phyloP scores from a whole-genome alignment of 2,329 filamentous ascomycete species.

The Phialemonium atrogriseum region DNA sequence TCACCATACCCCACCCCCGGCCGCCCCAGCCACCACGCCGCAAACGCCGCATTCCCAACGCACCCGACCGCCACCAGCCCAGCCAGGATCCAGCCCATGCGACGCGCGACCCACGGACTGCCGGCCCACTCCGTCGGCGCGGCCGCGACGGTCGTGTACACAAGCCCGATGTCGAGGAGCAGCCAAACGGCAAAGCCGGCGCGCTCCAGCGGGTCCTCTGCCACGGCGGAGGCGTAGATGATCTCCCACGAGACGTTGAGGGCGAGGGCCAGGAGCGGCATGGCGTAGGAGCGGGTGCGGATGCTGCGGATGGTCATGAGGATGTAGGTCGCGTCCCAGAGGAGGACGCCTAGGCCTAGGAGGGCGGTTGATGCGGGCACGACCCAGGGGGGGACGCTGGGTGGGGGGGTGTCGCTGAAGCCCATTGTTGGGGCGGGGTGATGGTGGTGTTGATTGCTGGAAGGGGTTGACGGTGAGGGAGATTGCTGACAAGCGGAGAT shows the following conservation, averaged over 20 bases:
- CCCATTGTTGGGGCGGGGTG: slow-evolving; percentile 22
- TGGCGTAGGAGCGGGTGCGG: slow-evolving; percentile 37
- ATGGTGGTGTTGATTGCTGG: too few species aligned
- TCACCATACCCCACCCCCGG: slow-evolving; percentile 31
- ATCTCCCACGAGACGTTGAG: slow-evolving; percentile 45
- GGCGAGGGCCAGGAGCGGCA: slow-evolving; percentile 38
- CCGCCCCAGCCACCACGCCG: slow-evolving; percentile 36
- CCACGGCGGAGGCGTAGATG: slow-evolving; percentile 37
- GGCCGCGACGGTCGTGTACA: slow-evolving; percentile 36
- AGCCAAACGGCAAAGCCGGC: slow-evolving; percentile 39
- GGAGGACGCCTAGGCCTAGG: slow-evolving; percentile 26
- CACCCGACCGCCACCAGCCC: slow-evolving; percentile 26
- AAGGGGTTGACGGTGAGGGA: too few species aligned
- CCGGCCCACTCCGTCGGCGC: slow-evolving; percentile 32
- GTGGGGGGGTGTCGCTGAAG: slow-evolving; percentile 27
- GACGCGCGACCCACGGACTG: slow-evolving; percentile 30
- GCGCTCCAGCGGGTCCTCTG: slow-evolving; percentile 33
- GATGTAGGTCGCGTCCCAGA: slow-evolving; percentile 35
- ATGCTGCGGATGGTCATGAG: slow-evolving; percentile 37
- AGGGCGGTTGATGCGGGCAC: slow-evolving; percentile 24
- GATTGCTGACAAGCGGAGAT: too few species aligned
- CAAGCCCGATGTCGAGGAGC: slow-evolving; percentile 36
- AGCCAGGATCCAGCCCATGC: slow-evolving; percentile 28
- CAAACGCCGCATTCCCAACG: slow-evolving; percentile 31
- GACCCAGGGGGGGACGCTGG: slow-evolving; percentile 24